Conservation (phyloP, 2,329 filamentous ascomycete species). For the Colletotrichum gloeosporioides region DNA sequence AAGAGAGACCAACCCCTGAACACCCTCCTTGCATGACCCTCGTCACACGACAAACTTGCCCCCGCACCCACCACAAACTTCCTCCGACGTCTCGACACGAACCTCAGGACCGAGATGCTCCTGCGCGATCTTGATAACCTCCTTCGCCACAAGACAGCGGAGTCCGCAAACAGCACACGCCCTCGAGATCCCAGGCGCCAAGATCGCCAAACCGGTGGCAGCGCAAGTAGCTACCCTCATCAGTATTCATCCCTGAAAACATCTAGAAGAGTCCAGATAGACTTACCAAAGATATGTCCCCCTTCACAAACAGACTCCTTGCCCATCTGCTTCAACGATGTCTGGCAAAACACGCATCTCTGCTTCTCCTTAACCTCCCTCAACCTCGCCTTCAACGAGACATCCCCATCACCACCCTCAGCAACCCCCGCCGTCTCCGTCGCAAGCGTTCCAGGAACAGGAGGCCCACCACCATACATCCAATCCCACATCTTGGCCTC, state of each 20-base stretch:
- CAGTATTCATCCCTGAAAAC: not conserved
- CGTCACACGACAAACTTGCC: constrained; percentile 45
- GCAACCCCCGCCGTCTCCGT: constrained; percentile 9
- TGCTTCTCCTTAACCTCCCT: constrained; percentile 38
- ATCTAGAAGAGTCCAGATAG: not conserved
- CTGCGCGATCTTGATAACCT: constrained; percentile 41
- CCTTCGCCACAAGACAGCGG: constrained; percentile 52
- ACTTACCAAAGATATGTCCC: constrained; percentile 46
- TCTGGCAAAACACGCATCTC: constrained; percentile 53
- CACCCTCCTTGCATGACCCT: not conserved
- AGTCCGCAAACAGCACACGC: constrained; percentile 61
- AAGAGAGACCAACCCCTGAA: not conserved
- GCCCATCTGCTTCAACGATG: constrained; percentile 34
- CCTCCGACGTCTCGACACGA: constrained; percentile 33
- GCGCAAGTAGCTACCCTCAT: constrained; percentile 52
- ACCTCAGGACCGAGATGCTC: constrained; percentile 32
- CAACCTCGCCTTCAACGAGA: constrained; percentile 43
- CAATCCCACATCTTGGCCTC: constrained; percentile 63
- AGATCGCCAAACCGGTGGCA: constrained; percentile 58
- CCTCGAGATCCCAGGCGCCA: constrained; percentile 57
- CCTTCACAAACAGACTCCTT: constrained; percentile 43
- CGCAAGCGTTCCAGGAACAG: constrained; percentile 44
- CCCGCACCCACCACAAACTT: constrained; percentile 45
- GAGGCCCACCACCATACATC: constrained; percentile 60
- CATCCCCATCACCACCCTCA: not conserved